These are phyloP conservation scores for Suhomyces canberraensis DNA, from an alignment of 805 yeast genomes.

Conservation along the genomic window DNA sequence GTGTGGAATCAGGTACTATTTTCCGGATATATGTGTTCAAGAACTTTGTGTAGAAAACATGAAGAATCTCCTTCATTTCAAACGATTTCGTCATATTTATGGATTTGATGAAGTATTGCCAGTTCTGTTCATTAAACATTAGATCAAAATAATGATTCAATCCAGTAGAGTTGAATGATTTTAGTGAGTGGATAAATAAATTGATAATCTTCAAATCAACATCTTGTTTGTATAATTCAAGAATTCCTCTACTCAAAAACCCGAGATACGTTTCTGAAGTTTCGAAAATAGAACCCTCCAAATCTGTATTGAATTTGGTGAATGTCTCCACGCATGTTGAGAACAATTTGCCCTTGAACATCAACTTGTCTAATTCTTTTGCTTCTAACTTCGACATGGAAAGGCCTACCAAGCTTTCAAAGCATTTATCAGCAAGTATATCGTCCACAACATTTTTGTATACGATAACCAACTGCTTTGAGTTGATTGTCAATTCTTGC, in stretches of 20 bases:
- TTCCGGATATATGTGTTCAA: background rate
- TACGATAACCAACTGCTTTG: slow-evolving; percentile 5
- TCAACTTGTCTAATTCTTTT: slow-evolving; percentile 35
- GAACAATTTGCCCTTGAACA: slow-evolving; percentile 32
- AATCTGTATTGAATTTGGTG: slow-evolving; percentile 6
- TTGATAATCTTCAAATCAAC: slow-evolving; percentile 9
- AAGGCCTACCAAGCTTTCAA: slow-evolving; percentile 6
- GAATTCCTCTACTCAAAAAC: slow-evolving; percentile 18
- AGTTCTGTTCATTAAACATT: slow-evolving; percentile 18
- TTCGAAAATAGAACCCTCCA: slow-evolving; percentile 5
- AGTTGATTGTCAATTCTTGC: background rate
- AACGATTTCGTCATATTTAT: slow-evolving; percentile 21
- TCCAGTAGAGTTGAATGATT: slow-evolving; percentile 17
- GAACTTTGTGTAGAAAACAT: slow-evolving; percentile 14
- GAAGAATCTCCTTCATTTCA: slow-evolving; percentile 22
- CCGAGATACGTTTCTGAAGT: slow-evolving; percentile 18
- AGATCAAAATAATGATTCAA: slow-evolving; percentile 18
- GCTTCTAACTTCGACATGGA: slow-evolving; percentile 10
- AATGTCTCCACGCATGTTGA: slow-evolving; percentile 23
- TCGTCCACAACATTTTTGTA: slow-evolving; percentile 12
- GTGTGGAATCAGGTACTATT: background rate
- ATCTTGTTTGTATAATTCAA: slow-evolving; percentile 10
- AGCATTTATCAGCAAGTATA: slow-evolving; percentile 16
- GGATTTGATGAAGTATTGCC: slow-evolving; percentile 16
- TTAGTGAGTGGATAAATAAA: slow-evolving; percentile 19